phyloP scores from a whole-genome alignment of 495 filamentous ascomycete genomes.

The Penicillium nucicola region DNA sequence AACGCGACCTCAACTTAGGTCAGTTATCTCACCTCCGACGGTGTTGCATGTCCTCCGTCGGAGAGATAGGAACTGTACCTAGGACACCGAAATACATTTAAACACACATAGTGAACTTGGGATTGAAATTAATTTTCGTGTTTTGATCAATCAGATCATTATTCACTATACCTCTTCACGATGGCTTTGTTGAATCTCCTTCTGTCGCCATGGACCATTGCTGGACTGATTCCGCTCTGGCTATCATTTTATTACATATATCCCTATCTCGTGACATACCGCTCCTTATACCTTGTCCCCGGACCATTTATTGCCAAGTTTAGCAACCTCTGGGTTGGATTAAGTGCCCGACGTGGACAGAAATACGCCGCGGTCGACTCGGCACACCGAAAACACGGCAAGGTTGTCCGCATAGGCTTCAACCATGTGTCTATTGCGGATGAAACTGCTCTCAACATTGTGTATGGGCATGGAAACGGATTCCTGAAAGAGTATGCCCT shows the following conservation, averaged over 20 bases:
- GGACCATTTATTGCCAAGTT: constrained; percentile 22
- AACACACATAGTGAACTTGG: neutral
- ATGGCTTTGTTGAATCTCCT: constrained; percentile 15
- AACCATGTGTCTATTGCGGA: constrained; percentile 36
- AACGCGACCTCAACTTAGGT: too few species aligned
- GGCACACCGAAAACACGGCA: constrained; percentile 33
- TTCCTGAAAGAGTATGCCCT: constrained; percentile 57
- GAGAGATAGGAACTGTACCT: neutral
- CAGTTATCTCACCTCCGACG: neutral
- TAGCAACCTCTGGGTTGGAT: constrained; percentile 24
- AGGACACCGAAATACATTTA: neutral
- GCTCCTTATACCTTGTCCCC: constrained; percentile 11
- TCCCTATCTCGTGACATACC: constrained; percentile 19
- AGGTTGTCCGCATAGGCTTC: constrained; percentile 40
- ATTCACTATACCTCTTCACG: neutral
- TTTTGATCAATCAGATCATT: neutral
- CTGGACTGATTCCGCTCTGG: constrained; percentile 9
- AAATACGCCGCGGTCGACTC: constrained; percentile 27
- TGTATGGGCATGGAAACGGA: constrained; percentile 55
- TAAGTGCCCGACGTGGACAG: constrained; percentile 18
- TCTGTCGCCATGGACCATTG: constrained; percentile 12
- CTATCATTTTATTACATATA: constrained; percentile 20
- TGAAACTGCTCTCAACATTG: constrained; percentile 23
- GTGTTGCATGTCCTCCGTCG: constrained; percentile 1
- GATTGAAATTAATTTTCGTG: neutral